phyloP scores from a whole-genome alignment of 768 basidiomycete genomes.

The Dentipellis fragilis region DNA sequence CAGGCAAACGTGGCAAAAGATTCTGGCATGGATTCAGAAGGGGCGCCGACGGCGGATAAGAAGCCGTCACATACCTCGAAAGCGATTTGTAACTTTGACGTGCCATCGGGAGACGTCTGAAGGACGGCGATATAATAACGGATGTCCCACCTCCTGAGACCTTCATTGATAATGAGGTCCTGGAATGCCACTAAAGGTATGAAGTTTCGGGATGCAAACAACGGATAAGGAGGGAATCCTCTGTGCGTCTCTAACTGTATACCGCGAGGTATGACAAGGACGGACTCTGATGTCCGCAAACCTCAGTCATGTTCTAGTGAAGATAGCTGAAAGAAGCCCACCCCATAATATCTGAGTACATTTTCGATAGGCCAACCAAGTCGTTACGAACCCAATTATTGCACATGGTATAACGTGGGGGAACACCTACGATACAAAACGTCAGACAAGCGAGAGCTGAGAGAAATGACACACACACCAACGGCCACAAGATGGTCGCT shows the following conservation, averaged over 20 bases:
- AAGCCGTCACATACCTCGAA: constrained; percentile 41
- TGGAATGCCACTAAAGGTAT: constrained; percentile 44
- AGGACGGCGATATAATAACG: constrained; percentile 55
- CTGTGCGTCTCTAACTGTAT: constrained; percentile 66
- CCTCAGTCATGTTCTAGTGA: neutral
- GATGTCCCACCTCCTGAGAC: constrained; percentile 60
- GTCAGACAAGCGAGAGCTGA: neutral
- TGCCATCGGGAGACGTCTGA: constrained; percentile 20
- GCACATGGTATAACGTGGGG: neutral
- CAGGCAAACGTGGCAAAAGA: constrained; percentile 49
- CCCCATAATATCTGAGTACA: constrained; percentile 40
- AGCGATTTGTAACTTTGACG: constrained; percentile 37
- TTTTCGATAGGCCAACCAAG: constrained; percentile 24
- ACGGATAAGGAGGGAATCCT: constrained; percentile 34
- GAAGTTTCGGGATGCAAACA: constrained; percentile 37
- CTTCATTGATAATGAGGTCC: constrained; percentile 70
- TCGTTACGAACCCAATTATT: constrained; percentile 9
- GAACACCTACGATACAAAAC: neutral
- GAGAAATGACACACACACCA: constrained; percentile 3
- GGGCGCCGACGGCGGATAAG: neutral
- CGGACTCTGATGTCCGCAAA: constrained; percentile 42
- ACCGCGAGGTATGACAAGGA: constrained; percentile 56
- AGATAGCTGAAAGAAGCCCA: constrained; percentile 13
- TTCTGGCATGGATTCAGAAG: constrained; percentile 32
- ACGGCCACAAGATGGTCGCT: constrained; percentile 9